Conservation (phyloP, 495 filamentous ascomycete species). For the Aspergillus asperescens region DNA sequence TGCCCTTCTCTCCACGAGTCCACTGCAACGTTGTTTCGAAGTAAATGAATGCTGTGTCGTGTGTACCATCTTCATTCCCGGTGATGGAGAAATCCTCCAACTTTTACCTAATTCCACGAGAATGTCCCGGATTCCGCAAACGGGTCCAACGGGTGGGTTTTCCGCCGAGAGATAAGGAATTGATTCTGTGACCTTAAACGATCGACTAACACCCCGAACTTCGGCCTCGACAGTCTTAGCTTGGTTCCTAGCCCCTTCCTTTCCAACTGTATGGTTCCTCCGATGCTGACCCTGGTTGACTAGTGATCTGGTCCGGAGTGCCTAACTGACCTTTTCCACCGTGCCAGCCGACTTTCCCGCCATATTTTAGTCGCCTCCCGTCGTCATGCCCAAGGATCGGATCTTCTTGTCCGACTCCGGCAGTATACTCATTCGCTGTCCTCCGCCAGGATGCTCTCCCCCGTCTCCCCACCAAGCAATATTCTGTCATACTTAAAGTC, state of each 20-base stretch:
- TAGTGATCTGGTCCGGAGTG: not conserved
- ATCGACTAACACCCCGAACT: conserved; percentile 42
- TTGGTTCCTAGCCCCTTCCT: not conserved
- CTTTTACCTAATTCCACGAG: conserved; percentile 18
- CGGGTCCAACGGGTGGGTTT: conserved; percentile 25
- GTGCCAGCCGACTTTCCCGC: conserved; percentile 12
- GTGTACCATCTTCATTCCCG: too few species aligned
- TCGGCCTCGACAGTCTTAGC: conserved; percentile 25
- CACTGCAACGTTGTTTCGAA: not conserved
- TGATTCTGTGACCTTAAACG: conserved; percentile 38
- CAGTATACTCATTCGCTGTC: conserved; percentile 13
- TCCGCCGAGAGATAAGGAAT: conserved; percentile 34
- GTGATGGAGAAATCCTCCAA: not conserved
- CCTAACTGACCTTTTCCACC: not conserved
- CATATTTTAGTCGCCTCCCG: conserved; percentile 14
- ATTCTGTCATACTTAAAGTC: conserved; percentile 15
- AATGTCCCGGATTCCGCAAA: conserved; percentile 20
- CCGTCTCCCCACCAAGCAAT: not conserved
- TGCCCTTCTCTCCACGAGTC: not conserved
- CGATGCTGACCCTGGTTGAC: not conserved
- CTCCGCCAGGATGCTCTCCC: conserved; percentile 13
- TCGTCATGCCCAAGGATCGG: not conserved
- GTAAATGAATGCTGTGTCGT: too few species aligned
- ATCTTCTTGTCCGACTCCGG: conserved; percentile 35
- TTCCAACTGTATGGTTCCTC: not conserved